These are phyloP conservation scores for Curvularia hawaiiensis DNA, from an alignment of 2,329 filamentous ascomycete species.

Conservation along the genomic window DNA sequence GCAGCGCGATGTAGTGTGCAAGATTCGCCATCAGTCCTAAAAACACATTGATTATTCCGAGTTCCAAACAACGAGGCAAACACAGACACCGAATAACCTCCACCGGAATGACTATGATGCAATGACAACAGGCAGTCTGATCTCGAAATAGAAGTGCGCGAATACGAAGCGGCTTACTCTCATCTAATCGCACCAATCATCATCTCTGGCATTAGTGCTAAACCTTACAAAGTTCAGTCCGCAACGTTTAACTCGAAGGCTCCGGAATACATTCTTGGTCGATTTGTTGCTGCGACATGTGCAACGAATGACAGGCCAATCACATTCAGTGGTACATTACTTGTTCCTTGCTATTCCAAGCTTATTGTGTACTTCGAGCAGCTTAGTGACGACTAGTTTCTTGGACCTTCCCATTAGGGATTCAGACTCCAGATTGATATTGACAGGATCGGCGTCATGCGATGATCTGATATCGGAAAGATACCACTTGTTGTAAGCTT, in stretches of 20 bases:
- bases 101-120: not conserved
- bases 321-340: not conserved
- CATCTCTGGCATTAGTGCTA: not conserved
- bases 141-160: not conserved
- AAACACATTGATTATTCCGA: too few species aligned
- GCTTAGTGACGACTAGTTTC: not conserved
- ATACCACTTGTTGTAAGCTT: not conserved
- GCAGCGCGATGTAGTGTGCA: not conserved
- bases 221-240: not conserved
- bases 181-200: not conserved
- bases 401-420: not conserved
- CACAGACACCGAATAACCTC: not conserved
- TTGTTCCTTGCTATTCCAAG: not conserved
- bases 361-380: not conserved
- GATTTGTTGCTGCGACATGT: not conserved
- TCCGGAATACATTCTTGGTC: not conserved
- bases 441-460: not conserved
- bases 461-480: slow-evolving; percentile 3
- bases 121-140: not conserved
- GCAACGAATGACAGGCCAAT: not conserved
- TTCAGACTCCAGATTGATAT: not conserved
- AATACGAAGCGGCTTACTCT: not conserved
- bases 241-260: not conserved
- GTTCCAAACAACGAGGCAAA: not conserved
- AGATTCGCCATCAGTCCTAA: not conserved